Evolutionary conservation across 495 filamentous ascomycete genomes (phyloP).

Genomic region (Penicillium waksmanii): DNA sequence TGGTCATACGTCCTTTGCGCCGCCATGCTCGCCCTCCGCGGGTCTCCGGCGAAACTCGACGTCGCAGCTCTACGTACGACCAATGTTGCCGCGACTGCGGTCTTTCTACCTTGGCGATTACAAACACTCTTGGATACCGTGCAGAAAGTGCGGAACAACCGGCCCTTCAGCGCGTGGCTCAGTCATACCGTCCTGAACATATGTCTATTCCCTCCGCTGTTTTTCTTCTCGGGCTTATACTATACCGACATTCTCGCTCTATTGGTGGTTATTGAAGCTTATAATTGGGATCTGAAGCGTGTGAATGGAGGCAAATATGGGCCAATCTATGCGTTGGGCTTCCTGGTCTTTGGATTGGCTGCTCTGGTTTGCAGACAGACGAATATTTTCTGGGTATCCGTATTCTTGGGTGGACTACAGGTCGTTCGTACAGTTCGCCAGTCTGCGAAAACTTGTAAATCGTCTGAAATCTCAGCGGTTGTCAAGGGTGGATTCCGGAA

Average conservation of each 20-base stretch:
- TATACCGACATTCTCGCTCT: constrained; percentile 82
- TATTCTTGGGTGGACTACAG: constrained; percentile 81
- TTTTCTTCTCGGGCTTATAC: constrained; percentile 93
- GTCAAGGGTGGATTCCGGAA: constrained; percentile 45
- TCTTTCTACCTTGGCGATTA: constrained; percentile 48
- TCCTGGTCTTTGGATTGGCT: constrained; percentile 58
- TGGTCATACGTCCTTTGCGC: constrained; percentile 54
- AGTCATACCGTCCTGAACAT: constrained; percentile 77
- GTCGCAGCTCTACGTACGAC: constrained; percentile 45
- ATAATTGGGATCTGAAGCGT: constrained; percentile 61
- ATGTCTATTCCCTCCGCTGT: constrained; percentile 83
- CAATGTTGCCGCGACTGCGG: constrained; percentile 40
- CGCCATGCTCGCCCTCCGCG: constrained; percentile 36
- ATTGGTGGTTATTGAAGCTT: constrained; percentile 66
- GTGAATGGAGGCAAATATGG: constrained; percentile 14
- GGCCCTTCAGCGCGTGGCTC: constrained; percentile 43
- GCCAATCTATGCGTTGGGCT: constrained; percentile 35
- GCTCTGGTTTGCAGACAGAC: constrained; percentile 85
- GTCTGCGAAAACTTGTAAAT: constrained; percentile 29
- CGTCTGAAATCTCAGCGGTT: constrained; percentile 31
- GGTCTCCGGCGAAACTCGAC: constrained; percentile 43
- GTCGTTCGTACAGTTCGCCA: constrained; percentile 51
- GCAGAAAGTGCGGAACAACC: constrained; percentile 42
- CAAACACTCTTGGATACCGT: constrained; percentile 44
- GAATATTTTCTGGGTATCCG: constrained; percentile 92